phyloP scores from a whole-genome alignment of 163 green algal species.

The Coccomyxa subellipsoidea region DNA sequence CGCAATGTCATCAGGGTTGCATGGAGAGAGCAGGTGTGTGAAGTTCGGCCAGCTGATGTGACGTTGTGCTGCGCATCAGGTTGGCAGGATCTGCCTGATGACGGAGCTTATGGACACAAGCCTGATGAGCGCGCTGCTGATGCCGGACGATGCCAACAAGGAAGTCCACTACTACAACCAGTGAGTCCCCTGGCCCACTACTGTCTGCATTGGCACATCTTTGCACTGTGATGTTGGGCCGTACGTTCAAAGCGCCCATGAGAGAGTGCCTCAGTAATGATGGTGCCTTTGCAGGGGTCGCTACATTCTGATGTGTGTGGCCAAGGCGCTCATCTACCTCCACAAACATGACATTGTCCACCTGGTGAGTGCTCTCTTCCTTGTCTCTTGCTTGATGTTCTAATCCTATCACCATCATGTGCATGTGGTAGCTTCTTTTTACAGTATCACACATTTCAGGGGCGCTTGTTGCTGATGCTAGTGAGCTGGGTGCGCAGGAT shows the following conservation, averaged over 20 bases:
- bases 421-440: no score
- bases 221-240: background rate
- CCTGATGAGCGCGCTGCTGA: slow-evolving; percentile 10
- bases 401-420: no score
- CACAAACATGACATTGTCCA: slow-evolving; percentile 8
- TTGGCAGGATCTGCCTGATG: background rate
- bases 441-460: no score
- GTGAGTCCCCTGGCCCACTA: background rate
- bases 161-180: background rate
- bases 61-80: background rate
- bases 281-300: background rate
- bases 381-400: background rate
- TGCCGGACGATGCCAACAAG: background rate
- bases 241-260: background rate
- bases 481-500: slow-evolving; percentile 23
- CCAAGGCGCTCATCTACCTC: slow-evolving; percentile 9
- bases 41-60: background rate
- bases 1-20: no score
- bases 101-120: slow-evolving; percentile 14
- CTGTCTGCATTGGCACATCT: background rate
- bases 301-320: background rate
- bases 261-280: background rate
- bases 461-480: background rate
- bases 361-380: background rate
- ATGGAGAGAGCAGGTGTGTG: no score